A percentile compares a stretch with the other conserved stretches of the same genome.
These are phyloP conservation scores for Penicillium crystallinum DNA, from an alignment of 495 filamentous ascomycete species.

Conservation along the genomic window DNA sequence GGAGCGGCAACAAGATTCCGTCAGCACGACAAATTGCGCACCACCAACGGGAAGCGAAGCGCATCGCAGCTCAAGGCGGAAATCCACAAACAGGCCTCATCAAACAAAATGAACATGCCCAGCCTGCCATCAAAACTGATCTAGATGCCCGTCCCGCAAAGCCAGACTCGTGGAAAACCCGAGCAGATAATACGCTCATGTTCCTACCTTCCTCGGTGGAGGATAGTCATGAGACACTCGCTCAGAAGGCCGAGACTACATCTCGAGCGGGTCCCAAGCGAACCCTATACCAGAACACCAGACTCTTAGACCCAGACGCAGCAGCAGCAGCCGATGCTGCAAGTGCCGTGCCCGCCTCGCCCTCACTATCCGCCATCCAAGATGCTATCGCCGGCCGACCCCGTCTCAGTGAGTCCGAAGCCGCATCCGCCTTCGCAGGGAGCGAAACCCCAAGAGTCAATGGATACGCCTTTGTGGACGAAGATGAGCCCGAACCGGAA, in stretches of 20 bases:
- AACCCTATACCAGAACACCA: constrained; percentile 81
- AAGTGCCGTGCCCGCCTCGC: constrained; percentile 57
- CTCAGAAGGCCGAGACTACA: constrained; percentile 61
- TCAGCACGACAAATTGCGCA: constrained; percentile 81
- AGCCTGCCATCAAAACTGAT: constrained; percentile 52
- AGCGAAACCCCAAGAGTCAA: constrained; percentile 83
- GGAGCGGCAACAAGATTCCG: constrained; percentile 82
- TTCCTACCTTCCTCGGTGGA: constrained; percentile 69
- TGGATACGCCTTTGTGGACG: constrained; percentile 90
- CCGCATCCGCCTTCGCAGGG: constrained; percentile 47
- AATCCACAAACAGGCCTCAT: constrained; percentile 40
- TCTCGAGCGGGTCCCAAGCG: constrained; percentile 70
- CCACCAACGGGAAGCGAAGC: constrained; percentile 59
- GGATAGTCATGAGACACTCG: constrained; percentile 57
- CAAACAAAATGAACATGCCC: constrained; percentile 9
- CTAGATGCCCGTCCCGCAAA: constrained; percentile 68
- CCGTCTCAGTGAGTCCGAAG: constrained; percentile 59
- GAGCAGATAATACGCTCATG: constrained; percentile 82
- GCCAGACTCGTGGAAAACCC: constrained; percentile 69
- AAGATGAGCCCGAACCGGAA: constrained; percentile 54
- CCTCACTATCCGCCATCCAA: constrained; percentile 77
- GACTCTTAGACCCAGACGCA: constrained; percentile 43
- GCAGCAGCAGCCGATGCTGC: constrained; percentile 29
- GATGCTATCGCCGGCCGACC: constrained; percentile 80
- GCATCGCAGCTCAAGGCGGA: constrained; percentile 47